Base-by-base conservation (phyloP, 2,329 filamentous ascomycete species). In the Rutstroemia sp. region DNA sequence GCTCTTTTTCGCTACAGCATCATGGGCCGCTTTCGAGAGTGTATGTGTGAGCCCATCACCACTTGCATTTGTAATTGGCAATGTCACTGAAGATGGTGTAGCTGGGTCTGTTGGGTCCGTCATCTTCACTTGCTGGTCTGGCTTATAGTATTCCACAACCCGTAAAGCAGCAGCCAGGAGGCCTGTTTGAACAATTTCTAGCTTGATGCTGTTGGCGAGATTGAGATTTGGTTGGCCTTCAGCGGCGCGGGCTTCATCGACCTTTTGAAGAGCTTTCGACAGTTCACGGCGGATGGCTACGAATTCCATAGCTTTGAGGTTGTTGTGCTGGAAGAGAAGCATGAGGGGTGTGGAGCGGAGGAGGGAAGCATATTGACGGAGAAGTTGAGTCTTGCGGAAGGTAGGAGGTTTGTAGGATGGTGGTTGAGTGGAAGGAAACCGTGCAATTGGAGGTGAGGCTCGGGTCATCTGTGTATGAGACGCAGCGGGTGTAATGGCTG, bases 301-400 rank as follows among this genome's bases (percentile, higher is more conserved):
- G 81, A 84, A 88, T 76, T 89, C 86, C 51, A 74, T 74, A 1
- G 85, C 78, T 67, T 82, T 83, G 57, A 89, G 75, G 66, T 88
- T 89, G 74, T 87, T 88, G 76, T 89, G 86, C 69, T 89, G 86
- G 73, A 89, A 87, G 60, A 89, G 72, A 50, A 89, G 76, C 68
- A 88, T 81, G 39, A 89, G 72, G 34, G 86, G 86, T 19, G 84
- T 82, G n/a, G 84, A 86, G 58, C 82, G 82, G 54, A 89, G 78
- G 52, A 88, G 74, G 45, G 86, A 88, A 58, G 86, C 81, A 72
- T 89, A 89, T 72, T 86, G 81, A 38, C 86, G 79, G 63, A 87
- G 82, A 19, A 97, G 79, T 73, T 99, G 94, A 16, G 91, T 87
- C 75, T 97, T 96, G 70, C 92, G 87, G 67, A 87, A 87, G 69